Base-by-base conservation (phyloP, 495 filamentous ascomycete genomes). In the Articulospora tetracladia region DNA sequence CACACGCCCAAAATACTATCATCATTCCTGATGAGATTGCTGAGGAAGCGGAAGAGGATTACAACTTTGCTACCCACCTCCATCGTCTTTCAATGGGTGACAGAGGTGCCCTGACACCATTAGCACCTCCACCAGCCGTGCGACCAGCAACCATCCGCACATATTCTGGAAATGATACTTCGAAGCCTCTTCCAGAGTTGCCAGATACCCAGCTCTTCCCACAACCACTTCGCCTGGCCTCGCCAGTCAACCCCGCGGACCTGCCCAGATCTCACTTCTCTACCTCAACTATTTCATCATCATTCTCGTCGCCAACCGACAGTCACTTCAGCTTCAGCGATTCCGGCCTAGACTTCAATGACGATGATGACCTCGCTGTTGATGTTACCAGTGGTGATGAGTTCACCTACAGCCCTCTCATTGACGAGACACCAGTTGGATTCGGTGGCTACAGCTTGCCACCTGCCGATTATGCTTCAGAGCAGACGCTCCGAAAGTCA, bases 11-110 rank as follows among this genome's bases (percentile, higher is more conserved):
- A n/a, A 64, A 70, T 1, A 51, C 68, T 3, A 64, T 76, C 30
- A 52, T 63, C 6, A 81, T 82, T 27, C 77, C 78, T 0, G 79
- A 82, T 44, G 78, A 82, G 53, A 81, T 83, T 36, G 72, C 69
- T 36, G 79, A 82, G 49, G 79, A 82, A 49, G 72, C 70, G 57
- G 67, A 66, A 55, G 79, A 83, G 52, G 79, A 82, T 51, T 79
- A 80, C 56, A 80, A 81, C 66, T 81, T 82, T 53, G 80, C 78
- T 23, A 79, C 56, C 39, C 53, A 74, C 10, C 73, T 76, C 1
- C 73, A 75, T n/a, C 67, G 70, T 26, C 75, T 75, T 19, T 58
- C 64, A 0, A 36, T 63, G 20, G 27, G 44, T 53, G 78, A 77
- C 53, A 70, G 56, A 30, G 64, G 74, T 26, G 75, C 74, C 60